Evolutionary conservation across 2,329 filamentous ascomycete genomes (phyloP), one percentile per base, ranked within the genome.

Genomic region (Pyrenochaeta sp.): DNA sequence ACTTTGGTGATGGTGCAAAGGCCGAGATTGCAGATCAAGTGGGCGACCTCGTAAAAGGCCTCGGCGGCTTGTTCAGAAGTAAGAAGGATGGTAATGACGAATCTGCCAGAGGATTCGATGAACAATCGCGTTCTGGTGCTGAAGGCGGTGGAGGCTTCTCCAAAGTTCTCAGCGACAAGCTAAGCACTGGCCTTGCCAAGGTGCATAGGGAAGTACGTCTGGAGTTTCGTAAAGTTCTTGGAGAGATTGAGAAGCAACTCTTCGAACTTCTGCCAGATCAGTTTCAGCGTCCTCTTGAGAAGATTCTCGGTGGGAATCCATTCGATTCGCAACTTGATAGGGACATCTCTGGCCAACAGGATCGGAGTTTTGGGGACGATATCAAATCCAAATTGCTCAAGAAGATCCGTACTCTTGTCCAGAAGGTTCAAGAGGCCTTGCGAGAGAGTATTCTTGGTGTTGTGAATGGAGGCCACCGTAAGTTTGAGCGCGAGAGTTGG

Each of bases 401-500:
- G 19, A 65, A 65, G 46, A 53, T 65, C 13, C 55, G 62, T 7
- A 61, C 51, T 14, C 51, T 65, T 9, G 53, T 65, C 4, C 52
- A 51, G 18, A 65, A 63, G 32, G 53, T 65, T 4, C 62, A 65
- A 19, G 60, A 64, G 26, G 62, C 60, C n/a, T 40, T 65, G 2
- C 61, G 61, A 32, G 55, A 60, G 35, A 64, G 61, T 21, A 61
- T 65, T 26, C 26, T 65, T 8, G 60, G 59, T 34, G 62, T 65
- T 11, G 59, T 65, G 18, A 65, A 65, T 23, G 62, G 62, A 9
- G 62, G 62, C 4, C 62, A 65, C 32, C 60, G 62, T 34, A 61
- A 60, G 20, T 60, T 65, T 23, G 62, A 65, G 48, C 59, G 49
- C 7, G 50, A 64, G 29, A 65, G 62, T 43, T 65, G 62, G 62